Percentiles rank a stretch among this genome's conserved stretches.
Conservation (phyloP, 108 stramenopile genomes). For the Schizochytrium sp. region DNA sequence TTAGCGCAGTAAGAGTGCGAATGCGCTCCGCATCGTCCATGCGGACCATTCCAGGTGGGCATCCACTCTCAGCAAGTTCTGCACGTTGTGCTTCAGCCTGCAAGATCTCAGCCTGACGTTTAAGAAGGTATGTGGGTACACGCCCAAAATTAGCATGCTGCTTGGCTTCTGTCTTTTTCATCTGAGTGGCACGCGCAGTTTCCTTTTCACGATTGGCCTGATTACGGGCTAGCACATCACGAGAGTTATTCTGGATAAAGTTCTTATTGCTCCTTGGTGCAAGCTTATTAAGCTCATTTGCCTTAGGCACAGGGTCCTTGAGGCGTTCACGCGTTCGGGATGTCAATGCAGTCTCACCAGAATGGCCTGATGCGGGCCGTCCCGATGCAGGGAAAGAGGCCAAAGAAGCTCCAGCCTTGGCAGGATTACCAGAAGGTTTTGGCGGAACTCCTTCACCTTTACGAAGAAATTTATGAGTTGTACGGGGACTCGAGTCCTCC, state of each 20-base stretch:
- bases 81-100: constrained; percentile 24
- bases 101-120: constrained; percentile 42
- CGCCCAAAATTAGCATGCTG: constrained; percentile 39
- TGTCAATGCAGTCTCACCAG: neutral
- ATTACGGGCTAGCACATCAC: constrained; percentile 19
- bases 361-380: neutral
- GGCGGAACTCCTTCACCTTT: constrained; percentile 26
- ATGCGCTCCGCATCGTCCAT: constrained; percentile 14
- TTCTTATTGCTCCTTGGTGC: constrained; percentile 11
- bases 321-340: neutral
- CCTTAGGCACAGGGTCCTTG: constrained; percentile 40
- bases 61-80: neutral
- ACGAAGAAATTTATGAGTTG: constrained; percentile 24
- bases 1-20: neutral
- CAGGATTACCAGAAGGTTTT: neutral
- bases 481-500: constrained; percentile 4
- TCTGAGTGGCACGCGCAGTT: no score
- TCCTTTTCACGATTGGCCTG: neutral
- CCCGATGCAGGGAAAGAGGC: neutral
- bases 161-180: neutral
- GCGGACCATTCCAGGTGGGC: constrained; percentile 52
- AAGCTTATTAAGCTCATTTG: constrained; percentile 23
- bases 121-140: constrained; percentile 22
- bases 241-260: constrained; percentile 26
- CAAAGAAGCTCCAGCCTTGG: neutral